Conservation (phyloP, 1,139 yeast genomes). For the Saccharomyces hybrid region DNA sequence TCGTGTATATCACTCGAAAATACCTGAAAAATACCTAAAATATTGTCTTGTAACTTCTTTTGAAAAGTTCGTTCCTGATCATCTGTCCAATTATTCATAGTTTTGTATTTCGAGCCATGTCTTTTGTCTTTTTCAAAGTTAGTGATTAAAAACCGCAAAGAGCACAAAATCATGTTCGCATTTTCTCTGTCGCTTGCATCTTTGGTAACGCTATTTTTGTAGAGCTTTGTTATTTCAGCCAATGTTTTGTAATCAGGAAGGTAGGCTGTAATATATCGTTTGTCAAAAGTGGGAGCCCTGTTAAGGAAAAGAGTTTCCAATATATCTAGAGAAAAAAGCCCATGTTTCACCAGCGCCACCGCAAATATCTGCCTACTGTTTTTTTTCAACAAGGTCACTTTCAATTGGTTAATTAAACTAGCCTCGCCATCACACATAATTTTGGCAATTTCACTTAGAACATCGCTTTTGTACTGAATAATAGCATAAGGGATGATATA, state of each 20-base stretch:
- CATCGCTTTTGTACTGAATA: constrained; percentile 55
- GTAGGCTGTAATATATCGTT: constrained; percentile 20
- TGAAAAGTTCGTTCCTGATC: constrained; percentile 27
- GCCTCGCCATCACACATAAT: constrained; percentile 29
- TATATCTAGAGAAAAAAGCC: constrained; percentile 27
- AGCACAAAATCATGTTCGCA: constrained; percentile 24
- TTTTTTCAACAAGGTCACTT: constrained; percentile 18
- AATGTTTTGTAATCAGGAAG: constrained; percentile 30
- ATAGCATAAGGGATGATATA: constrained; percentile 74
- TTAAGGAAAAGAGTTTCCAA: constrained; percentile 27
- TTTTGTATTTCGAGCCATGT: constrained; percentile 25
- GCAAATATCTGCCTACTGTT: constrained; percentile 32
- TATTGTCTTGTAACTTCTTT: constrained; percentile 44
- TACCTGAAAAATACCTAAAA: constrained; percentile 70
- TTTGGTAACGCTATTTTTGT: constrained; percentile 19
- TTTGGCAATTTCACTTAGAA: constrained; percentile 50
- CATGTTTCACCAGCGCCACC: constrained; percentile 29
- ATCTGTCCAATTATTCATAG: constrained; percentile 21
- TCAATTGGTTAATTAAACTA: constrained; percentile 17
- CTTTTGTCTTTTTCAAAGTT: constrained; percentile 25
- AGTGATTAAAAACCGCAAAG: constrained; percentile 29
- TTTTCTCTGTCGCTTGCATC: constrained; percentile 16
- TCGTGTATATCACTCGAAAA: constrained; percentile 78
- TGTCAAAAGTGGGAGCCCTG: constrained; percentile 27
- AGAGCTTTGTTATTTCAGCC: constrained; percentile 29